These are phyloP conservation scores for Boletus patriciae DNA, from an alignment of 768 basidiomycete species.

Conservation along the genomic window DNA sequence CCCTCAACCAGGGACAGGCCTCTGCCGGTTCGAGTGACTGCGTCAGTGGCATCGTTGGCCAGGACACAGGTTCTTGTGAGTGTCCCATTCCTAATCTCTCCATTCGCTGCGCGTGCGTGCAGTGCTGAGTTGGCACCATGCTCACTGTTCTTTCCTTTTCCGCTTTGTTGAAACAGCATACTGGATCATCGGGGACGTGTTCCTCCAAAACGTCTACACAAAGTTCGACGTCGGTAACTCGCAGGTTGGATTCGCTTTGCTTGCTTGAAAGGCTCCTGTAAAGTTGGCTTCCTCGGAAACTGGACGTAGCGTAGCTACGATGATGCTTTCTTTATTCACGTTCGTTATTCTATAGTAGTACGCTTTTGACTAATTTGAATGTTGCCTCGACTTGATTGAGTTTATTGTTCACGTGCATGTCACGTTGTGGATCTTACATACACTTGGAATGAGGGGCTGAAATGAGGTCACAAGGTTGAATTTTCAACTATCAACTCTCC, in stretches of 20 bases:
- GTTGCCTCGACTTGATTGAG: no score
- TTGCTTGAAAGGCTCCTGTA: not conserved
- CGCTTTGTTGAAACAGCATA: slow-evolving; percentile 1
- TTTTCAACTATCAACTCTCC: no score
- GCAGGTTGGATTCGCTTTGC: slow-evolving; percentile 37
- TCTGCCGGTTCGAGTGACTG: slow-evolving; percentile 26
- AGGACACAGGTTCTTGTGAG: not conserved
- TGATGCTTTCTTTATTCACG: not conserved
- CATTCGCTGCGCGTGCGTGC: not conserved
- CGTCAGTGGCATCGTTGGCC: slow-evolving; percentile 30
- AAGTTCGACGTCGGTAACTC: slow-evolving; percentile 38
- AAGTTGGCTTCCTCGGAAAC: no score
- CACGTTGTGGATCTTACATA: no score
- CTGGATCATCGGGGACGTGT: slow-evolving; percentile 28
- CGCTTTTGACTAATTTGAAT: not conserved
- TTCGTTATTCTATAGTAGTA: not conserved
- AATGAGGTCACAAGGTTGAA: no score
- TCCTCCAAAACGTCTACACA: slow-evolving; percentile 44
- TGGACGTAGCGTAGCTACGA: no score
- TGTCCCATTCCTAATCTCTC: not conserved
- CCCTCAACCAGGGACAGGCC: slow-evolving; percentile 41
- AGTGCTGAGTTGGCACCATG: slow-evolving; percentile 1
- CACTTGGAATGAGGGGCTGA: no score
- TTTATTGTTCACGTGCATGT: no score
- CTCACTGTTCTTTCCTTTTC: not conserved